Percentiles rank a stretch among this genome's conserved stretches.
These are phyloP conservation scores for Cystofilobasidium bisporidii DNA, from an alignment of 768 basidiomycete genomes.

Conservation along the genomic window DNA sequence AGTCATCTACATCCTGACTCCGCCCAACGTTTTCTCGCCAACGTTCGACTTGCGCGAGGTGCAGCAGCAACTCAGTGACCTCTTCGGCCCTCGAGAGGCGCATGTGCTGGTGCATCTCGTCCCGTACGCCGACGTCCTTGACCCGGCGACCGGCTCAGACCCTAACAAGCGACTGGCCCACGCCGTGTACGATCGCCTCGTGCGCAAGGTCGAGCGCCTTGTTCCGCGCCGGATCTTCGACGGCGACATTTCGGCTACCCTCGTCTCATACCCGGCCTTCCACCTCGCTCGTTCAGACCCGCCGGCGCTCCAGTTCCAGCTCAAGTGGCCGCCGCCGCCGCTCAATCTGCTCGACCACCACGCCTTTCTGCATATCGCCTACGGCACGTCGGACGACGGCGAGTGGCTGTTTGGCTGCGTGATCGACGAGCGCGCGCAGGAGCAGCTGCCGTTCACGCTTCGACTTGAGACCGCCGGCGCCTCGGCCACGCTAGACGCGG, in stretches of 20 bases:
- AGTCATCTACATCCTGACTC: constrained; percentile 62
- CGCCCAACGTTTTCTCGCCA: constrained; percentile 50
- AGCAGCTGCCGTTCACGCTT: constrained; percentile 60
- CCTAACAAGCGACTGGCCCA: constrained; percentile 50
- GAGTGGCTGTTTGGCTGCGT: constrained; percentile 70
- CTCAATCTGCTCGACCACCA: constrained; percentile 52
- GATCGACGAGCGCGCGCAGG: constrained; percentile 69
- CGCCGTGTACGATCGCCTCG: constrained; percentile 64
- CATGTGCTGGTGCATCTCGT: constrained; percentile 54
- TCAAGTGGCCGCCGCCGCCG: constrained; percentile 43
- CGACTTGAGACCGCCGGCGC: constrained; percentile 12
- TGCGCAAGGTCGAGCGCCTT: constrained; percentile 50
- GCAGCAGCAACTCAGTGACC: constrained; percentile 39
- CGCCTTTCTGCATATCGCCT: constrained; percentile 67
- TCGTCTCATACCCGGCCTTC: constrained; percentile 59
- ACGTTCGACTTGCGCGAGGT: constrained; percentile 50
- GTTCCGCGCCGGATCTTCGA: constrained; percentile 51
- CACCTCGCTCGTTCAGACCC: constrained; percentile 49
- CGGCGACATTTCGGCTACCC: constrained; percentile 43
- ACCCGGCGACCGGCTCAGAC: constrained; percentile 44
- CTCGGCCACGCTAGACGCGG: constrained; percentile 38
- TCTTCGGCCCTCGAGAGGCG: constrained; percentile 8
- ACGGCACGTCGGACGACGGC: constrained; percentile 54
- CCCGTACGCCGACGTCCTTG: constrained; percentile 54
- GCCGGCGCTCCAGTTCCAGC: constrained; percentile 41